Evolutionary conservation across 768 basidiomycete genomes (phyloP).

Genomic region (Mycena polygramma): DNA sequence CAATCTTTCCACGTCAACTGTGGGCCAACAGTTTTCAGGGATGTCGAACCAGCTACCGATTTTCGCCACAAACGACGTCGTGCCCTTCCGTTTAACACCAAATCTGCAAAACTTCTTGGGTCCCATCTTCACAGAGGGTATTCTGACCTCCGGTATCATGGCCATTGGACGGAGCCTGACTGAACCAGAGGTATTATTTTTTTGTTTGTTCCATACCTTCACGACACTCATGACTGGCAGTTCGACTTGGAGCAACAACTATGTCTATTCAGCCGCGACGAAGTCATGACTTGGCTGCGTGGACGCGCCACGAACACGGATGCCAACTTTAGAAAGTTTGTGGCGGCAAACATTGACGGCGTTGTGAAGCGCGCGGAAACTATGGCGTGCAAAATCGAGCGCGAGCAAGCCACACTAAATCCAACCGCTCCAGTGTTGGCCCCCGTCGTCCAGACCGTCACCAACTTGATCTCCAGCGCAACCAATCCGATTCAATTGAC

Average conservation of each 20-base stretch:
- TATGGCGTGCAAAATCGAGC: conserved; percentile 88
- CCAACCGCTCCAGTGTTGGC: conserved; percentile 53
- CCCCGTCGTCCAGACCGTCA: conserved; percentile 85
- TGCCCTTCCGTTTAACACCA: conserved; percentile 97
- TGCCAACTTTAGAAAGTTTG: conserved; percentile 64
- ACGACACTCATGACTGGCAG: conserved; percentile 52
- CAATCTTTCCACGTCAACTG: conserved; percentile 8
- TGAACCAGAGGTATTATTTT: conserved; percentile 81
- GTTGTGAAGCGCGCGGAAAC: conserved; percentile 86
- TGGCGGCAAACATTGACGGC: conserved; percentile 71
- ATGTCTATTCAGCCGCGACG: conserved; percentile 92
- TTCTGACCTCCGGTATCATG: conserved; percentile 89
- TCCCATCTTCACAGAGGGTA: conserved; percentile 89
- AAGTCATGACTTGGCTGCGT: conserved; percentile 85
- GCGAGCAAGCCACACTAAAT: conserved; percentile 69
- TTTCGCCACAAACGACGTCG: conserved; percentile 85
- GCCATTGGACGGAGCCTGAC: conserved; percentile 92
- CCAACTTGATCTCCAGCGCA: conserved; percentile 85
- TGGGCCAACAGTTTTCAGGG: conserved; percentile 44
- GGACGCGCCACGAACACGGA: conserved; percentile 68
- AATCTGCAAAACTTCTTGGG: conserved; percentile 96
- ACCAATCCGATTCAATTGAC: conserved; percentile 89
- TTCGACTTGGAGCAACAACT: conserved; percentile 95
- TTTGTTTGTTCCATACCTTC: conserved; percentile 1
- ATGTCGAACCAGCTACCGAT: conserved; percentile 63